Conservation (phyloP, 2,329 filamentous ascomycete genomes). For the Curvularia hawaiiensis region DNA sequence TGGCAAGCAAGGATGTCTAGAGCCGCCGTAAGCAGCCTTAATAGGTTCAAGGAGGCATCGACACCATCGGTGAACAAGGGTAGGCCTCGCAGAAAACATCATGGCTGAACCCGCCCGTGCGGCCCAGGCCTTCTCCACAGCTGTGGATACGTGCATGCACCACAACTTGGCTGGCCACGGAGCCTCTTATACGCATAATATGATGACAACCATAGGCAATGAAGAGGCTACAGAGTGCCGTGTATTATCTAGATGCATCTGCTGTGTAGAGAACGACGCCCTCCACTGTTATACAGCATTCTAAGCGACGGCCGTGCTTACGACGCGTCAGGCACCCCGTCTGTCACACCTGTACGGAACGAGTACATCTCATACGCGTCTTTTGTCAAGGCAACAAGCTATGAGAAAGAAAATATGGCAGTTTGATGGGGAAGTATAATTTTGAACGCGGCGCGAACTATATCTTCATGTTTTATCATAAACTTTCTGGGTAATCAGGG, state of each 20-base stretch:
- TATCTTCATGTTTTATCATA: neutral
- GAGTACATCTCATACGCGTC: neutral
- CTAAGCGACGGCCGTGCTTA: neutral
- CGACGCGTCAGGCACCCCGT: slow-evolving; percentile 1
- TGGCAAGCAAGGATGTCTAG: slow-evolving; percentile 10
- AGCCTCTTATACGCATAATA: neutral
- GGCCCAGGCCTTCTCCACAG: neutral
- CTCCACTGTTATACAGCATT: neutral
- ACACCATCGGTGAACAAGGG: slow-evolving; percentile 1
- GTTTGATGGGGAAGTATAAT: neutral
- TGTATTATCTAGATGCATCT: neutral
- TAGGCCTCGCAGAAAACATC: slow-evolving; percentile 7
- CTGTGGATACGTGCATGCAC: neutral
- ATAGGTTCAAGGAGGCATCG: neutral
- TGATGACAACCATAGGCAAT: neutral
- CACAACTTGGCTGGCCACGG: neutral
- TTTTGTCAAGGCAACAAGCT: neutral
- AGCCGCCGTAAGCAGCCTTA: neutral
- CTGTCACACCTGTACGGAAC: neutral
- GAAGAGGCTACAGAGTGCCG: neutral
- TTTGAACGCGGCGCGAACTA: neutral
- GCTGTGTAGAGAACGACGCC: neutral
- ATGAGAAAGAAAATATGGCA: neutral
- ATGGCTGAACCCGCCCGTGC: slow-evolving; percentile 6
- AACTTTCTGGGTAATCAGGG: neutral